These are phyloP conservation scores for Babesia bigemina DNA, from an alignment of 169 alveolate species.

Conservation along the genomic window DNA sequence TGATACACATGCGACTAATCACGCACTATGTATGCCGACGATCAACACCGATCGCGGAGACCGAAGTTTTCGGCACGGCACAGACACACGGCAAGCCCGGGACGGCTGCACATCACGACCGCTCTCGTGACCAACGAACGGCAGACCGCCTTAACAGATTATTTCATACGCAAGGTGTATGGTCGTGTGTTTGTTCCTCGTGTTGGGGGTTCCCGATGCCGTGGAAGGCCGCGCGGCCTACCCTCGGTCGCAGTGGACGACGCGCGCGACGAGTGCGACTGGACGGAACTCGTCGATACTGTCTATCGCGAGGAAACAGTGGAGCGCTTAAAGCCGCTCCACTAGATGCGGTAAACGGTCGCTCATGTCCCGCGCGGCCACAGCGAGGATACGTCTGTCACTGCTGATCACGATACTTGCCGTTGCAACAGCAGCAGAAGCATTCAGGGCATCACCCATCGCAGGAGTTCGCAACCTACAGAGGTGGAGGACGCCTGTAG, in stretches of 20 bases:
- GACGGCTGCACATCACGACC: too few relatives aligned
- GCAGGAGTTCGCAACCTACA: not conserved
- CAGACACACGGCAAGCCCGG: too few relatives aligned
- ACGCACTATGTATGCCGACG: not conserved
- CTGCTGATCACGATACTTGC: not conserved
- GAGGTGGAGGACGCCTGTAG: not conserved
- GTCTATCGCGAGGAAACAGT: too few relatives aligned
- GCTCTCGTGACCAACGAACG: too few relatives aligned
- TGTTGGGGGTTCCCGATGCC: not conserved
- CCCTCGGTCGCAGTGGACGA: not conserved
- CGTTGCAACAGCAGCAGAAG: not conserved
- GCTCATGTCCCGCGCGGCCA: not conserved
- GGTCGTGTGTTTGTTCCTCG: not conserved
- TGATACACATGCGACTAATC: not conserved
- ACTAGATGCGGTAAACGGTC: not conserved
- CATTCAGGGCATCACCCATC: not conserved
- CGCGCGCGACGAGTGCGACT: too few relatives aligned
- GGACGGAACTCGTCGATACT: too few relatives aligned
- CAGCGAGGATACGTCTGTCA: conserved; percentile 13
- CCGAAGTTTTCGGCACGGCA: too few relatives aligned
- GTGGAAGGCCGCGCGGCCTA: not conserved
- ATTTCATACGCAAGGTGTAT: too few relatives aligned
- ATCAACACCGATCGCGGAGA: too few relatives aligned
- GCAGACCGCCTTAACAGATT: too few relatives aligned
- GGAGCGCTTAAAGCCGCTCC: too few relatives aligned